Conservation (phyloP, 1,284 basidiomycete species). For the Fomitopsis betulina region DNA sequence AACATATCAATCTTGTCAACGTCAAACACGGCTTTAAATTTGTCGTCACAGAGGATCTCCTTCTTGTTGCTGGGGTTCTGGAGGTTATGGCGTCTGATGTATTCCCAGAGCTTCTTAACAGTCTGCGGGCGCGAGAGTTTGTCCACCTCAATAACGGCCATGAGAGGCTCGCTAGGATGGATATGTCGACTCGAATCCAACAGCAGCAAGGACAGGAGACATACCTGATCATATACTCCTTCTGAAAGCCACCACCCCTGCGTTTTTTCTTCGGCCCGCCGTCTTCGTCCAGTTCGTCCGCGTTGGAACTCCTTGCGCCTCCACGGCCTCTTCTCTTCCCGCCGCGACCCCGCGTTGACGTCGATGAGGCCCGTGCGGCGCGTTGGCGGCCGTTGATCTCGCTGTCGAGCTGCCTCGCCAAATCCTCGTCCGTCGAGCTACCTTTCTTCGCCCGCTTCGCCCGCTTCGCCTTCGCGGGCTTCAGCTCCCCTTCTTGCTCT, state of each 20-base stretch:
- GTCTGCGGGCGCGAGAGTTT: slow-evolving; percentile 82
- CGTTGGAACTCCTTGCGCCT: slow-evolving; percentile 50
- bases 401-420: slow-evolving; percentile 65
- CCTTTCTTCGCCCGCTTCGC: slow-evolving; percentile 34
- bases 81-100: slow-evolving; percentile 74
- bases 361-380: slow-evolving; percentile 29
- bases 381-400: slow-evolving; percentile 68
- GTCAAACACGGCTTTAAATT: slow-evolving; percentile 66
- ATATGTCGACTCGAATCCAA: not conserved
- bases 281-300: slow-evolving; percentile 44
- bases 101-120: slow-evolving; percentile 82
- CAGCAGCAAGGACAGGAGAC: not conserved
- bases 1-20: slow-evolving; percentile 83
- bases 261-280: slow-evolving; percentile 29
- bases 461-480: slow-evolving; percentile 36
- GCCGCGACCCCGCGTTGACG: slow-evolving; percentile 31
- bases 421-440: slow-evolving; percentile 56
- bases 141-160: slow-evolving; percentile 50
- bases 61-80: slow-evolving; percentile 79
- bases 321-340: slow-evolving; percentile 36
- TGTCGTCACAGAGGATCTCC: slow-evolving; percentile 78
- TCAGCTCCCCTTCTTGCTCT: slow-evolving; percentile 30
- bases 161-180: slow-evolving; percentile 51
- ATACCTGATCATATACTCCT: slow-evolving; percentile 74
- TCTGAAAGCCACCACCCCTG: slow-evolving; percentile 61